A percentile compares a stretch with the other conserved stretches of the same genome.
Conservation (phyloP, 345 rosid genomes). For the Eucalyptus tenuipes region DNA sequence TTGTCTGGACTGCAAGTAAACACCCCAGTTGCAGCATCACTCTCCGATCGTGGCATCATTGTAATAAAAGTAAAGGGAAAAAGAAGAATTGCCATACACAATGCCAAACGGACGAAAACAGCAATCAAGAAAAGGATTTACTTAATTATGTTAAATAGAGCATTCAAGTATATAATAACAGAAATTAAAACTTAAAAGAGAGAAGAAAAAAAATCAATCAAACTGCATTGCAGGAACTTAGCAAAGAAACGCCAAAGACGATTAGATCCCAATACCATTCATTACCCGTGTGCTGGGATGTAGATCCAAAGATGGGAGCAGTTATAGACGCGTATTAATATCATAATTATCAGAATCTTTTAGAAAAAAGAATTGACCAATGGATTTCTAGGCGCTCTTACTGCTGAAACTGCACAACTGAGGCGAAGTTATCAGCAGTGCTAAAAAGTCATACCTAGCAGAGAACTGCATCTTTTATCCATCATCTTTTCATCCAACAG, state of each 20-base stretch:
- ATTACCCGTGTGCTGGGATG: neutral
- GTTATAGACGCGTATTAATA: neutral
- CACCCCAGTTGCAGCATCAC: neutral
- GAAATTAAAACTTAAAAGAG: neutral
- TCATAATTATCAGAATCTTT: neutral
- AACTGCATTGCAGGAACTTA: neutral
- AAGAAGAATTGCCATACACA: neutral
- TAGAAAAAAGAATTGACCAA: neutral
- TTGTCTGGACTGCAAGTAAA: neutral
- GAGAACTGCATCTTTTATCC: neutral
- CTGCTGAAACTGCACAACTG: neutral
- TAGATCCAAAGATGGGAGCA: neutral
- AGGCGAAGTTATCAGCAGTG: neutral
- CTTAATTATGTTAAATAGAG: neutral
- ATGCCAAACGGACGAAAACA: neutral
- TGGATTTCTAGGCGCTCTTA: neutral
- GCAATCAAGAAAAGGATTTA: neutral
- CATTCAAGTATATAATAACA: neutral
- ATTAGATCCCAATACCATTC: neutral
- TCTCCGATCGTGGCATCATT: neutral
- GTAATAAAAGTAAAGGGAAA: neutral
- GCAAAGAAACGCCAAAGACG: neutral
- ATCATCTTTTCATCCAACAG: neutral
- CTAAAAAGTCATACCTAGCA: neutral
- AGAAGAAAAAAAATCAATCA: neutral